Percentiles rank a stretch among this genome's conserved stretches.
Conservation (phyloP, 2,329 filamentous ascomycete species). For the Neonectria coccinea region DNA sequence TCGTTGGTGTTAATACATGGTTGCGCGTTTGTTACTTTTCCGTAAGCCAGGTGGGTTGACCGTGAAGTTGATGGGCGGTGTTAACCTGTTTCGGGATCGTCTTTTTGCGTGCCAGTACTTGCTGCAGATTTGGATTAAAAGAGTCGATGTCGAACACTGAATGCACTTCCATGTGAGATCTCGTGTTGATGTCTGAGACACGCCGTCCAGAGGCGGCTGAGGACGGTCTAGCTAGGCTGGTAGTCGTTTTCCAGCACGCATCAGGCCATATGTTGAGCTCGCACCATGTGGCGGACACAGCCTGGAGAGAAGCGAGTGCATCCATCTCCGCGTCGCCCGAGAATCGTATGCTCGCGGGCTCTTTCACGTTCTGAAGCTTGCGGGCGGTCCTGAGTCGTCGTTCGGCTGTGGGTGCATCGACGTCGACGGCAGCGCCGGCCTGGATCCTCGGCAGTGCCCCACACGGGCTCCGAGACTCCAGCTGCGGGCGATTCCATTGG, state of each 20-base stretch:
- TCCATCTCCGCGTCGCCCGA: neutral
- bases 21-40: slow-evolving; percentile 33
- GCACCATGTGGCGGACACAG: too few relatives aligned
- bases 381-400: neutral
- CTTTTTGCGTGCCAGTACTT: neutral
- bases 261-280: slow-evolving; percentile 5
- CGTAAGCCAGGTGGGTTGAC: neutral
- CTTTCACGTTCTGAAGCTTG: neutral
- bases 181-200: neutral
- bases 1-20: slow-evolving; percentile 45
- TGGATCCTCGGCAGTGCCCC: slow-evolving; percentile 28
- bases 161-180: neutral
- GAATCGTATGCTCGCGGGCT: slow-evolving; percentile 1
- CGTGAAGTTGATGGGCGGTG: slow-evolving; percentile 9
- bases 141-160: neutral
- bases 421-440: neutral
- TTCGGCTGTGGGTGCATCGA: neutral
- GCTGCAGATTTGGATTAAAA: neutral
- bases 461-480: slow-evolving; percentile 24
- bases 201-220: too few relatives aligned
- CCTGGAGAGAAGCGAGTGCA: neutral
- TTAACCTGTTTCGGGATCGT: neutral
- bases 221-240: too few relatives aligned
- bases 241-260: neutral
- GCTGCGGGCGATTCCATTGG: neutral